These are phyloP conservation scores for Thyridium curvatum DNA, from an alignment of 2,329 filamentous ascomycete species.

Conservation along the genomic window DNA sequence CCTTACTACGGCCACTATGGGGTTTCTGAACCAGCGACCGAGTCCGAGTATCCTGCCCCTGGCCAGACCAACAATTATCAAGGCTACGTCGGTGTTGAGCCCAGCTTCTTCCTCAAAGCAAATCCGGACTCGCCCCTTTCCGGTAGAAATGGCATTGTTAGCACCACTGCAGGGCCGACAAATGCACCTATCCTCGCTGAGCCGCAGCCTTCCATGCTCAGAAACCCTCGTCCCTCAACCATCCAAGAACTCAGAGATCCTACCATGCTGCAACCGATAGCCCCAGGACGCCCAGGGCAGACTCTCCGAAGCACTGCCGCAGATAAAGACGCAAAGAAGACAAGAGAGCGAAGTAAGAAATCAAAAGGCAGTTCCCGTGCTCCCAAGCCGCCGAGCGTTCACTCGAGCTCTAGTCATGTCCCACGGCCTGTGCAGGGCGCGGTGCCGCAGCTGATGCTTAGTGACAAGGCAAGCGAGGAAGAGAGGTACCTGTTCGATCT, in stretches of 20 bases:
- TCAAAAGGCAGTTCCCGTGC: no score
- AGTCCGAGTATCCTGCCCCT: neutral
- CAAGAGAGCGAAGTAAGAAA: no score
- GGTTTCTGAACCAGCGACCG: constrained; percentile 22
- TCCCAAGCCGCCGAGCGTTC: no score
- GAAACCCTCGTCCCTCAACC: constrained; percentile 9
- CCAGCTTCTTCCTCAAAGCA: neutral
- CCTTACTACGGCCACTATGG: constrained; percentile 29
- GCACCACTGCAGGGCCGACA: constrained; percentile 13
- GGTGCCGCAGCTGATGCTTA: constrained; percentile 22
- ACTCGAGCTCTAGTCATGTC: no score
- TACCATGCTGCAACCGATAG: constrained; percentile 7
- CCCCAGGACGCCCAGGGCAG: no score
- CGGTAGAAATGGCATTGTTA: neutral
- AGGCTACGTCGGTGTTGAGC: constrained; percentile 4
- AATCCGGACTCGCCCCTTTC: no score
- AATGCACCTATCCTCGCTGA: constrained; percentile 13
- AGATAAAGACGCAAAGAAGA: no score
- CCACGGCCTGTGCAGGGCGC: no score
- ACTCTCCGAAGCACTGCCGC: no score
- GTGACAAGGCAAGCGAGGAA: constrained; percentile 37
- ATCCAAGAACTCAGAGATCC: constrained; percentile 16
- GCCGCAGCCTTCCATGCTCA: constrained; percentile 12
- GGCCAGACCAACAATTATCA: no score
- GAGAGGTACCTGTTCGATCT: constrained; percentile 43